These are phyloP conservation scores for Cubamyces lactineus DNA, from an alignment of 768 basidiomycete genomes.

Conservation along the genomic window DNA sequence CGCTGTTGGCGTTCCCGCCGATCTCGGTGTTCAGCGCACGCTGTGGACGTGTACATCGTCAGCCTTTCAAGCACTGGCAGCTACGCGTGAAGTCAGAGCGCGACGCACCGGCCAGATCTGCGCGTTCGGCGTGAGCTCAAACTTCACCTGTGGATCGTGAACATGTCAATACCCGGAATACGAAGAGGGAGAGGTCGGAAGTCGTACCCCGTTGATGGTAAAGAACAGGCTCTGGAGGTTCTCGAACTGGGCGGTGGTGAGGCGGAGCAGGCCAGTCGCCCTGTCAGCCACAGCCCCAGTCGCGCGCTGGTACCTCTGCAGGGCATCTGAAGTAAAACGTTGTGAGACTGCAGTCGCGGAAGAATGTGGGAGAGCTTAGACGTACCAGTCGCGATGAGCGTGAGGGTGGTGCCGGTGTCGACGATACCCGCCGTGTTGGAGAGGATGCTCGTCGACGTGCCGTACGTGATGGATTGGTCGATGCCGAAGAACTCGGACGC, in stretches of 20 bases:
- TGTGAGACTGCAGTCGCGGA: too few relatives aligned
- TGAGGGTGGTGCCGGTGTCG: conserved; percentile 34
- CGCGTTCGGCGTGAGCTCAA: conserved; percentile 36
- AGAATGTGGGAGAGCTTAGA: neutral
- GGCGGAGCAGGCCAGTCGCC: conserved; percentile 36
- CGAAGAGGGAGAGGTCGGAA: neutral
- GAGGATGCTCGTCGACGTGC: conserved; percentile 22
- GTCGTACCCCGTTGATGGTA: conserved; percentile 33
- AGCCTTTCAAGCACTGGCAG: neutral
- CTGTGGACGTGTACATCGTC: neutral
- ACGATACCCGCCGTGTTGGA: conserved; percentile 32
- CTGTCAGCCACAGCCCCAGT: conserved; percentile 38
- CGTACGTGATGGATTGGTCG: conserved; percentile 37
- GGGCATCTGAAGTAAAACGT: conserved; percentile 33
- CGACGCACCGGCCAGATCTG: conserved; percentile 37
- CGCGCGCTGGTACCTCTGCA: conserved; percentile 34
- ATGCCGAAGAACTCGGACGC: conserved; percentile 41
- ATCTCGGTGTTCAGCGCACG: conserved; percentile 47
- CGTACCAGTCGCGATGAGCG: conserved; percentile 23
- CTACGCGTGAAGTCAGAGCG: neutral
- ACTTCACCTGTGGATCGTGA: conserved; percentile 20
- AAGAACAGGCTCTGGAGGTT: conserved; percentile 40
- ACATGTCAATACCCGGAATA: neutral
- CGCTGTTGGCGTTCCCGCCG: conserved; percentile 39
- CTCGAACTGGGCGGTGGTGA: conserved; percentile 33